These are phyloP conservation scores for Avicennia marina DNA, from an alignment of 257 asterid species.

Conservation along the genomic window DNA sequence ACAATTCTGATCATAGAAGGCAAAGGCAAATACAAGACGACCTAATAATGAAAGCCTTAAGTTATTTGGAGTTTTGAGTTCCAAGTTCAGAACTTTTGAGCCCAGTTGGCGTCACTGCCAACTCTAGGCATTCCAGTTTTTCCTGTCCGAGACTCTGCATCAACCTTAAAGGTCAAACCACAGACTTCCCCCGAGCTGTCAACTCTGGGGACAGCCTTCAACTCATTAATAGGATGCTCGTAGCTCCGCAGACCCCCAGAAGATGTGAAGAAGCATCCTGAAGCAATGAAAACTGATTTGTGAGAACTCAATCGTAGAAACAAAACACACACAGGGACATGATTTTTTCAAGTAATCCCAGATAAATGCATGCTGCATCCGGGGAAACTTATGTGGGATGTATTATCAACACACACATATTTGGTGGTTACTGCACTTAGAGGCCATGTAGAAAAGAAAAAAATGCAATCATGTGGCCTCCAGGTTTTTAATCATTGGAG, in stretches of 20 bases:
- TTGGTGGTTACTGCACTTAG: too few relatives aligned
- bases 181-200: constrained; percentile 93
- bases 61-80: too few relatives aligned
- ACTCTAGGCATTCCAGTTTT: constrained; percentile 76
- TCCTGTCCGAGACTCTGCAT: constrained; percentile 54
- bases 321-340: too few relatives aligned
- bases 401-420: too few relatives aligned
- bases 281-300: background rate
- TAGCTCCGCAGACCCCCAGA: constrained; percentile 95
- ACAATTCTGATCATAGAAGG: background rate
- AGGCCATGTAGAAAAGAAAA: too few relatives aligned
- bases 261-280: constrained; percentile 91
- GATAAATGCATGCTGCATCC: too few relatives aligned
- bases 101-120: constrained; percentile 93
- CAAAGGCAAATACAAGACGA: background rate
- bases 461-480: too few relatives aligned
- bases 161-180: constrained; percentile 81
- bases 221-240: constrained; percentile 78
- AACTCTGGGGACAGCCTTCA: constrained; percentile 87
- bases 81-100: constrained; percentile 50
- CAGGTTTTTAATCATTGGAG: too few relatives aligned
- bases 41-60: constrained; percentile 6
- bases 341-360: too few relatives aligned
- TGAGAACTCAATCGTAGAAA: too few relatives aligned
- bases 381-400: too few relatives aligned